phyloP scores from a whole-genome alignment of 192 early-diverging fungal species.

The Coemansia sp. region DNA sequence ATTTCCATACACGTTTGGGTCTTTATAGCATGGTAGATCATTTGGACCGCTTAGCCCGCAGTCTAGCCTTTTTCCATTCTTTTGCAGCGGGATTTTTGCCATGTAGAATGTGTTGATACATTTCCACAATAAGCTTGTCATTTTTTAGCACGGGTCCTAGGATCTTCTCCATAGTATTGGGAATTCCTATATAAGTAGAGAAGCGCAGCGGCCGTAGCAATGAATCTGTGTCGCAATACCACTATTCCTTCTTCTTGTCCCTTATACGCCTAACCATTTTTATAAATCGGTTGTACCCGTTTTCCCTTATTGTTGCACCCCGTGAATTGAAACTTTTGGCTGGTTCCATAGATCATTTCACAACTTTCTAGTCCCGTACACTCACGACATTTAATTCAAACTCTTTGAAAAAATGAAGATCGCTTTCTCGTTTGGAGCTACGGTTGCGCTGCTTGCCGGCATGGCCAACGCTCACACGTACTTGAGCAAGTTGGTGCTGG shows the following conservation, averaged over 20 bases:
- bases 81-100: neutral
- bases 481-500: slow-evolving; percentile 21
- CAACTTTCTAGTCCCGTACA: neutral
- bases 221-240: slow-evolving; percentile 4
- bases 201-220: neutral
- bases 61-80: neutral
- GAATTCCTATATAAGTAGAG: neutral
- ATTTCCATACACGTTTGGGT: too few species aligned
- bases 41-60: too few species aligned
- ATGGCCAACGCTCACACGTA: slow-evolving; percentile 33
- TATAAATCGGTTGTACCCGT: neutral
- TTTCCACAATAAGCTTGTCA: too few species aligned
- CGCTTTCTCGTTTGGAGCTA: slow-evolving; percentile 3
- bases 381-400: too few species aligned
- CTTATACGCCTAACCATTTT: neutral
- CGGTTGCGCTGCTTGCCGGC: slow-evolving; percentile 12
- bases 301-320: slow-evolving; percentile 1
- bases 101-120: neutral
- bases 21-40: too few species aligned
- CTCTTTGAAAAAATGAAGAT: slow-evolving; percentile 8
- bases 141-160: too few species aligned
- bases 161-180: too few species aligned
- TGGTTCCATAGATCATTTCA: slow-evolving; percentile 17
- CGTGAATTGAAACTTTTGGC: slow-evolving; percentile 18
- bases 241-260: neutral